Evolutionary conservation across 805 yeast species (phyloP).

Genomic region (Barnettozyma siamensis): DNA sequence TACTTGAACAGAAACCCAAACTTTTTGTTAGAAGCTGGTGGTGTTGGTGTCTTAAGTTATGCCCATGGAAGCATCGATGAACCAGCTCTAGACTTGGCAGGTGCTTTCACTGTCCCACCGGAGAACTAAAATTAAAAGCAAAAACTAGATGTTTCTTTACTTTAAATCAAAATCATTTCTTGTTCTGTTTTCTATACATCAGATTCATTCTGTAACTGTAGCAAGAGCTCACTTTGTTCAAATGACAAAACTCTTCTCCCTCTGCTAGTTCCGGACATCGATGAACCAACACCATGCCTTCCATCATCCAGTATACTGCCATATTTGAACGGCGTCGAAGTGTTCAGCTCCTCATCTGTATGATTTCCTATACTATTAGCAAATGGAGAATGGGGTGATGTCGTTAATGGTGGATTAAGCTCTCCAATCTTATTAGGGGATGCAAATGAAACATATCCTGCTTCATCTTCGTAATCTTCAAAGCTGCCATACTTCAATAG

Average conservation of each 20-base stretch:
- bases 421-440: slow-evolving; percentile 27
- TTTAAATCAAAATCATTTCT: neutral
- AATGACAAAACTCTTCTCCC: slow-evolving; percentile 37
- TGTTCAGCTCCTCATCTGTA: neutral
- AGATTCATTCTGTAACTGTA: slow-evolving; percentile 33
- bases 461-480: slow-evolving; percentile 10
- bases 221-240: slow-evolving; percentile 47
- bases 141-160: neutral
- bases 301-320: slow-evolving; percentile 13
- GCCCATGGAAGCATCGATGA: slow-evolving; percentile 81
- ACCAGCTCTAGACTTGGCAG: slow-evolving; percentile 82
- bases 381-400: slow-evolving; percentile 3
- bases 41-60: slow-evolving; percentile 86
- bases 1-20: slow-evolving; percentile 56
- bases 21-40: slow-evolving; percentile 89
- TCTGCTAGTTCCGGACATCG: neutral
- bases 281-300: neutral
- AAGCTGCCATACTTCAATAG: neutral
- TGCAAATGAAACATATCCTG: slow-evolving; percentile 35
- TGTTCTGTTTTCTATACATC: slow-evolving; percentile 2
- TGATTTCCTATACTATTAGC: too few species aligned
- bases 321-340: slow-evolving; percentile 12
- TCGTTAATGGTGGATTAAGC: slow-evolving; percentile 11
- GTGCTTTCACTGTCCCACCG: slow-evolving; percentile 72
- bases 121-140: slow-evolving; percentile 34